These are phyloP conservation scores for Yamadazyma takamatsuzukensis DNA, from an alignment of 805 yeast genomes.

Conservation along the genomic window DNA sequence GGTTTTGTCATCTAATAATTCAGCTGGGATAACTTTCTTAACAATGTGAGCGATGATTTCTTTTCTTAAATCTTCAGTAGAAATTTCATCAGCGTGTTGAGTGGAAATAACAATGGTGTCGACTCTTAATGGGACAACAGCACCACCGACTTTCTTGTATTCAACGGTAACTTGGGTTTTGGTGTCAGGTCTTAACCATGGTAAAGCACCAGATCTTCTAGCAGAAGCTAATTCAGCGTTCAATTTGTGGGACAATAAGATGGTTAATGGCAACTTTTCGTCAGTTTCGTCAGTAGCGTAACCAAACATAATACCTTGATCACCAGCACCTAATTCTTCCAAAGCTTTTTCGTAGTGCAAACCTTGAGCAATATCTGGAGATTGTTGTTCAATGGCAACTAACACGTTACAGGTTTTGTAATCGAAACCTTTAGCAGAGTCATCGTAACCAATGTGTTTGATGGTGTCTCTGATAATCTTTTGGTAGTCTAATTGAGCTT, in stretches of 20 bases:
- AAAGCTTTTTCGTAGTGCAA: constrained; percentile 92
- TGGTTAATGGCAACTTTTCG: constrained; percentile 93
- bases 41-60: constrained; percentile 77
- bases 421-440: constrained; percentile 94
- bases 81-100: constrained; percentile 94
- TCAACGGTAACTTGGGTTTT: constrained; percentile 99
- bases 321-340: constrained; percentile 99
- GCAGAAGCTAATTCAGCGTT: constrained; percentile 96
- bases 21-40: constrained; percentile 88
- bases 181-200: constrained; percentile 99
- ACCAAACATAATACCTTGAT: constrained; percentile 99
- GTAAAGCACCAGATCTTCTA: constrained; percentile 90
- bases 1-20: constrained; percentile 91
- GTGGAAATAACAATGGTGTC: constrained; percentile 97
- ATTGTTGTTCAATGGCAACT: constrained; percentile 99
- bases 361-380: constrained; percentile 99
- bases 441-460: constrained; percentile 97
- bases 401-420: constrained; percentile 98
- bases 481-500: constrained; percentile 93
- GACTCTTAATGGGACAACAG: constrained; percentile 92
- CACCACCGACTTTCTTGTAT: constrained; percentile 91
- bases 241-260: constrained; percentile 90
- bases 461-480: constrained; percentile 97
- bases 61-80: constrained; percentile 86
- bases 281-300: constrained; percentile 99